These are phyloP conservation scores for Podochytrium sp. DNA, from an alignment of 192 early-diverging fungal genomes.

Conservation along the genomic window DNA sequence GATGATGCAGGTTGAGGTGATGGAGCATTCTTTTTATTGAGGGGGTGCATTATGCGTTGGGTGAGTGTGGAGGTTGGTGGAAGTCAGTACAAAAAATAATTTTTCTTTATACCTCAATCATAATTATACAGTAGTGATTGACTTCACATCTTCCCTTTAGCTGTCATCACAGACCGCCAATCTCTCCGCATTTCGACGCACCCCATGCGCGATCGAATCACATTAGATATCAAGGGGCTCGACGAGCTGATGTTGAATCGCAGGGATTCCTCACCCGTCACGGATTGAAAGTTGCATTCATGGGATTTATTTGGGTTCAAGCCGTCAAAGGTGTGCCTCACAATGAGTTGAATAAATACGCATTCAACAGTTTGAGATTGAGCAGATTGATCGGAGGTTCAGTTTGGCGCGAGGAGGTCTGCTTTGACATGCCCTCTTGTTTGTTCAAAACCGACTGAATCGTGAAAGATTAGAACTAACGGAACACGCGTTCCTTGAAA, in stretches of 20 bases:
- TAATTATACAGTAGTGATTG: neutral
- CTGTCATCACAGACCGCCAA: neutral
- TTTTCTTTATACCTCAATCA: too few species aligned
- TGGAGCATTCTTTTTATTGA: too few species aligned
- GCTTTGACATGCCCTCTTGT: too few species aligned
- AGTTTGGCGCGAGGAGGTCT: slow-evolving; percentile 16
- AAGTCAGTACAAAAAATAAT: too few species aligned
- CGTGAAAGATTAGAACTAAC: slow-evolving; percentile 32
- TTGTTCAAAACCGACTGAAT: neutral
- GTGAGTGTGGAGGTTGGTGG: too few species aligned
- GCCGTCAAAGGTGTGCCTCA: slow-evolving; percentile 37
- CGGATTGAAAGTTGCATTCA: slow-evolving; percentile 39
- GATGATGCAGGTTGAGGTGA: too few species aligned
- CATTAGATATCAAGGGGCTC: slow-evolving; percentile 29
- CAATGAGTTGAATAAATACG: neutral
- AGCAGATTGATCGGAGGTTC: neutral
- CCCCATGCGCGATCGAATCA: slow-evolving; percentile 1
- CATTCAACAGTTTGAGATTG: slow-evolving; percentile 24
- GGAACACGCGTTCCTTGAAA: slow-evolving; percentile 21
- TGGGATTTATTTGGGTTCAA: slow-evolving; percentile 46
- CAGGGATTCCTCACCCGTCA: slow-evolving; percentile 35
- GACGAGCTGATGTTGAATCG: slow-evolving; percentile 23
- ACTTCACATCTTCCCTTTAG: neutral
- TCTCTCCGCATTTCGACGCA: neutral
- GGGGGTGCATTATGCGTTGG: too few species aligned